Percentiles rank a stretch among this genome's conserved stretches.
phyloP scores from a whole-genome alignment of 148 eudicot species.

The Rhododendron mucronatum region DNA sequence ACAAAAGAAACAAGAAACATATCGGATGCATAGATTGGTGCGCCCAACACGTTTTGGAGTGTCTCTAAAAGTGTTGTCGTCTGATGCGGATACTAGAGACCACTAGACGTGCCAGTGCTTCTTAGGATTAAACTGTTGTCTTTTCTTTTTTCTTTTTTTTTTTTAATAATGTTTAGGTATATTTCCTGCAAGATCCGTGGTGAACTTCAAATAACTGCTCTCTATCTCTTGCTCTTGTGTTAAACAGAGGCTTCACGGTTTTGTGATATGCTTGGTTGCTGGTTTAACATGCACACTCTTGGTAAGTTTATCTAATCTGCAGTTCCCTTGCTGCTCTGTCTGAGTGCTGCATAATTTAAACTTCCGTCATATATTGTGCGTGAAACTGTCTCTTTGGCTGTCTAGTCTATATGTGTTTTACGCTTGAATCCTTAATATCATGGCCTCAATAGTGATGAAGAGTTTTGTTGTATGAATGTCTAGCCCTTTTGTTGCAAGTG shows the following conservation, averaged over 20 bases:
- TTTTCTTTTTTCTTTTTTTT: neutral
- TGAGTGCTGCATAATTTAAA: neutral
- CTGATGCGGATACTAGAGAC: neutral
- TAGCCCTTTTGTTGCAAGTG: neutral
- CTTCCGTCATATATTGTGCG: neutral
- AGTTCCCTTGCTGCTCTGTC: neutral
- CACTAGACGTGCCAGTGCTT: neutral
- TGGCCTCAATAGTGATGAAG: neutral
- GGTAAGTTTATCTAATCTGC: conserved; percentile 47
- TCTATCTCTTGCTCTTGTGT: conserved; percentile 6
- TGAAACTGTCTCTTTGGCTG: neutral
- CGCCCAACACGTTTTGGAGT: neutral
- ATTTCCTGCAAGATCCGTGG: neutral
- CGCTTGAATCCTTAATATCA: neutral
- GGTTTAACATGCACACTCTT: conserved; percentile 83
- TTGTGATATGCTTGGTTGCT: conserved; percentile 79
- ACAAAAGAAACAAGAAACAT: neutral
- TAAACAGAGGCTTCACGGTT: conserved; percentile 81
- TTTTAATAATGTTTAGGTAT: neutral
- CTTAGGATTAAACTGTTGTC: neutral
- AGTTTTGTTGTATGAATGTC: neutral
- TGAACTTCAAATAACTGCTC: conserved; percentile 2
- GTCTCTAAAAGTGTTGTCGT: neutral
- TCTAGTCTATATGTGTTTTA: neutral
- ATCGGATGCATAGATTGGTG: neutral